A percentile compares a stretch with the other conserved stretches of the same genome.
These are phyloP conservation scores for Termitomyces sp. DNA, from an alignment of 768 basidiomycete genomes.

Conservation along the genomic window DNA sequence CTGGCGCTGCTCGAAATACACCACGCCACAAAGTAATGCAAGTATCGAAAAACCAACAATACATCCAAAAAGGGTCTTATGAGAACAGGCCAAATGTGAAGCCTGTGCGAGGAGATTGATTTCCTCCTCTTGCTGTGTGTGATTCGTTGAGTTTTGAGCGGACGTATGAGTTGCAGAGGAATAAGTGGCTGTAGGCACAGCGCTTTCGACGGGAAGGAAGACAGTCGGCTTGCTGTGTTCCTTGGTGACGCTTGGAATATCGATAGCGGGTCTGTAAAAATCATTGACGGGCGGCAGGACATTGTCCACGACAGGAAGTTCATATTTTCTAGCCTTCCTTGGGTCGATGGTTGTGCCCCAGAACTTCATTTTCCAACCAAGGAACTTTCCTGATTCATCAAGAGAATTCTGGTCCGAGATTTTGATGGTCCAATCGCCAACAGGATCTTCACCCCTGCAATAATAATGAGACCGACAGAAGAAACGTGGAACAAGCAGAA, in stretches of 20 bases:
- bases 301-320: slow-evolving; percentile 49
- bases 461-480: slow-evolving; percentile 16
- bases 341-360: slow-evolving; percentile 88
- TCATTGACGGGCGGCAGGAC: slow-evolving; percentile 42
- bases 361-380: slow-evolving; percentile 88
- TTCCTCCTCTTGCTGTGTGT: slow-evolving; percentile 27
- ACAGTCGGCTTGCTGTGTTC: slow-evolving; percentile 80
- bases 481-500: background rate
- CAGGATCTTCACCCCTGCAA: slow-evolving; percentile 86
- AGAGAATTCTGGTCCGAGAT: slow-evolving; percentile 73
- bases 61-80: slow-evolving; percentile 85
- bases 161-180: background rate
- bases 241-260: slow-evolving; percentile 43
- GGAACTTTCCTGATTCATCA: slow-evolving; percentile 58
- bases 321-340: slow-evolving; percentile 54
- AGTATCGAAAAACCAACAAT: slow-evolving; percentile 70
- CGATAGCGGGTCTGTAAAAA: slow-evolving; percentile 30
- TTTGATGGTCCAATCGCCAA: slow-evolving; percentile 88
- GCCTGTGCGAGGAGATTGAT: slow-evolving; percentile 78
- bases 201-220: slow-evolving; percentile 75
- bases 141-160: slow-evolving; percentile 32
- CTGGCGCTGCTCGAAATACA: slow-evolving; percentile 71
- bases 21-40: slow-evolving; percentile 57
- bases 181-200: slow-evolving; percentile 32
- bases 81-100: slow-evolving; percentile 60